Conservation (phyloP, 306 rosid genomes). For the Quercus alba region DNA sequence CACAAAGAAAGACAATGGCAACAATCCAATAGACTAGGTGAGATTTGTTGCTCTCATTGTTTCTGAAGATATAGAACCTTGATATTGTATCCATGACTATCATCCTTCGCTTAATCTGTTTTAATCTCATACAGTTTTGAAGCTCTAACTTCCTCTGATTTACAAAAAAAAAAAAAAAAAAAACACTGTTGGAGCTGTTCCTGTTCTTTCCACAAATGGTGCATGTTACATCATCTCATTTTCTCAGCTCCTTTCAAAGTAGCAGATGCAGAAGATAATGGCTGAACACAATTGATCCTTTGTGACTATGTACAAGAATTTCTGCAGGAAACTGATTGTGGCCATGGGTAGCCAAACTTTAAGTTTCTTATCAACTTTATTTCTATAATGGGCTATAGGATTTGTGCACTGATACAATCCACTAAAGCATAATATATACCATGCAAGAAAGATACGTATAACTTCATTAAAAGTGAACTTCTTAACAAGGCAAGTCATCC, state of each 20-base stretch:
- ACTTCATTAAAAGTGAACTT: too few species aligned
- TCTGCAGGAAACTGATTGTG: not conserved
- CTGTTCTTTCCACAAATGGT: conserved; percentile 12
- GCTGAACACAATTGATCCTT: not conserved
- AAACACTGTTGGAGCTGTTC: not conserved
- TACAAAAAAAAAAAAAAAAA: not conserved
- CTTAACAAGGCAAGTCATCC: too few species aligned
- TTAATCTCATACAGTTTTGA: conserved; percentile 25
- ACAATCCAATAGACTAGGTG: conserved; percentile 5
- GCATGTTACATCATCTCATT: conserved; percentile 23
- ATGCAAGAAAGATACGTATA: too few species aligned
- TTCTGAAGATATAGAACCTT: conserved; percentile 12
- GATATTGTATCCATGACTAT: conserved; percentile 11
- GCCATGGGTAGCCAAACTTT: conserved; percentile 8
- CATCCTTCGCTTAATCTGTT: conserved; percentile 11
- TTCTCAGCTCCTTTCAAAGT: conserved; percentile 12
- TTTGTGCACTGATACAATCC: not conserved
- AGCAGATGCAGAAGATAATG: conserved; percentile 24
- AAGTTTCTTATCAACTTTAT: conserved; percentile 15
- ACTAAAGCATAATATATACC: too few species aligned
- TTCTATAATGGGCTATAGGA: conserved; percentile 13
- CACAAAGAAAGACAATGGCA: not conserved
- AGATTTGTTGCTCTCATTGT: not conserved
- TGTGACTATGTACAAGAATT: conserved; percentile 23
- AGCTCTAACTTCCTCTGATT: conserved; percentile 1